phyloP scores from a whole-genome alignment of 768 basidiomycete genomes.

The Chiua virens region DNA sequence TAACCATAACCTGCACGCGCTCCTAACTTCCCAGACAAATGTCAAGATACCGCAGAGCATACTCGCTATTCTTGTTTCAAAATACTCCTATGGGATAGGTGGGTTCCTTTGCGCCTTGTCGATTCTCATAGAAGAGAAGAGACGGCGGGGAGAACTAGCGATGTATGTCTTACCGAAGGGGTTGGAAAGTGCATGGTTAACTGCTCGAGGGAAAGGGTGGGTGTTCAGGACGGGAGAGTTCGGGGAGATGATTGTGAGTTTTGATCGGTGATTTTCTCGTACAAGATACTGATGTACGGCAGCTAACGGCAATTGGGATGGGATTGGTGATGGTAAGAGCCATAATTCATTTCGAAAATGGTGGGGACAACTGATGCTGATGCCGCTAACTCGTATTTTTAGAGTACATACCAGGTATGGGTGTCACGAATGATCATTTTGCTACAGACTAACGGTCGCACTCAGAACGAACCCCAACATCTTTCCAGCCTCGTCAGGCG shows the following conservation, averaged over 20 bases:
- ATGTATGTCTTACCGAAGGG: conserved; percentile 91
- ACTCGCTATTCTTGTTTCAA: conserved; percentile 60
- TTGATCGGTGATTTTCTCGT: not conserved
- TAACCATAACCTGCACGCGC: conserved; percentile 58
- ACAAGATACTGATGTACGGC: conserved; percentile 5
- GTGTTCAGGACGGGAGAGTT: conserved; percentile 69
- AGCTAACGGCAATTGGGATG: conserved; percentile 77
- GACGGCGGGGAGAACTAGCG: conserved; percentile 86
- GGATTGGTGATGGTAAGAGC: conserved; percentile 84
- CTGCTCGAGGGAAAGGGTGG: conserved; percentile 70
- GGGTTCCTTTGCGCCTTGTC: conserved; percentile 76
- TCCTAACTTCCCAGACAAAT: conserved; percentile 40
- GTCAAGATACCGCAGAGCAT: conserved; percentile 45
- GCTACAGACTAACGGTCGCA: conserved; percentile 1
- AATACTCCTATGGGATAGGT: conserved; percentile 69
- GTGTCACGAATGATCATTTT: not conserved
- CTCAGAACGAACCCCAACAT: conserved; percentile 70
- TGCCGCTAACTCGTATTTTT: conserved; percentile 5
- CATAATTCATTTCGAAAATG: not conserved
- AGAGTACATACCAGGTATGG: conserved; percentile 77
- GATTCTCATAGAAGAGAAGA: conserved; percentile 84
- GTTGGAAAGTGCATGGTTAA: conserved; percentile 87
- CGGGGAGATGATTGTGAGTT: conserved; percentile 64
- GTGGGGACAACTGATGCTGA: no score
- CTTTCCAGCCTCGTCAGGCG: conserved; percentile 78